phyloP scores from a whole-genome alignment of 2,329 filamentous ascomycete genomes.

The Talaromyces sp. region DNA sequence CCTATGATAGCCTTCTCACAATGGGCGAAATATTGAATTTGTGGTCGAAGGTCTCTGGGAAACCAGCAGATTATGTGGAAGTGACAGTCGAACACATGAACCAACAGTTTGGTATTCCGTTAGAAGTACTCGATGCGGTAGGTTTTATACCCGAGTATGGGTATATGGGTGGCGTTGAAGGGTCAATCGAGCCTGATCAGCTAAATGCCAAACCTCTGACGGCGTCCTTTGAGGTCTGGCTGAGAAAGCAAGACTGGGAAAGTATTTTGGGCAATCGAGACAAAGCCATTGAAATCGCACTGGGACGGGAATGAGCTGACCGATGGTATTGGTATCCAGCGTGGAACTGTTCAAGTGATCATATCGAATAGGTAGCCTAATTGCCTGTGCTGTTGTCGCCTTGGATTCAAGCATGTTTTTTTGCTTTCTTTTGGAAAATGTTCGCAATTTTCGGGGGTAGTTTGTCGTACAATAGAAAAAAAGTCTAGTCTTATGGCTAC shows the following conservation, averaged over 20 bases:
- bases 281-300: neutral
- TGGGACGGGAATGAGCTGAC: no score
- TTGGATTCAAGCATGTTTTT: no score
- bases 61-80: conserved; percentile 26
- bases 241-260: conserved; percentile 18
- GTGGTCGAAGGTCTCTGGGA: conserved; percentile 34
- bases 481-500: neutral
- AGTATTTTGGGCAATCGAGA: neutral
- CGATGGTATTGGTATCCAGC: no score
- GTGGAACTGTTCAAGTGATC: no score
- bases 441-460: no score
- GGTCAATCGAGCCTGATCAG: conserved; percentile 32
- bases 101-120: conserved; percentile 15
- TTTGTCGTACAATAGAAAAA: neutral
- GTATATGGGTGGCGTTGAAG: conserved; percentile 36
- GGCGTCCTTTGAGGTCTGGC: conserved; percentile 16
- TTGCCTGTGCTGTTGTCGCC: no score
- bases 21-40: conserved; percentile 22
- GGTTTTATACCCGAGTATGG: conserved; percentile 34
- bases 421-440: no score
- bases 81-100: conserved; percentile 29
- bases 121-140: conserved; percentile 32
- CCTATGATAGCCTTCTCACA: neutral
- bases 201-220: conserved; percentile 21
- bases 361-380: no score